These are phyloP conservation scores for Sarcodon aspratus DNA, from an alignment of 768 basidiomycete species.

Conservation along the genomic window DNA sequence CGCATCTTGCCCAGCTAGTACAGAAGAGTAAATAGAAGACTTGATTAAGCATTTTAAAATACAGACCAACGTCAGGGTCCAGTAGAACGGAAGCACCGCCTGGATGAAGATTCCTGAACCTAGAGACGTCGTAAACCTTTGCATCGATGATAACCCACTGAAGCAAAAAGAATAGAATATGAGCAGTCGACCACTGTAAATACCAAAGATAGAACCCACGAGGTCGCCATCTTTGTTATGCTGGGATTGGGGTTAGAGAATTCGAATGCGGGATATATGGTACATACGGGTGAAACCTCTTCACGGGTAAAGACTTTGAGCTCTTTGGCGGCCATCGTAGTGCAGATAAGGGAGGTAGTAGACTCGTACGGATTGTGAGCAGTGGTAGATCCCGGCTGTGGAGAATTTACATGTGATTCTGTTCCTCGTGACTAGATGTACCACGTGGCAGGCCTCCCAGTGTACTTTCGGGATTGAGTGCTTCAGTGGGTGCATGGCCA, in stretches of 20 bases:
- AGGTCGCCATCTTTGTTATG: slow-evolving; percentile 75
- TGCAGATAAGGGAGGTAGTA: background rate
- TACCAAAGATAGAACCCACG: slow-evolving; percentile 23
- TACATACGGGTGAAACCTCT: slow-evolving; percentile 58
- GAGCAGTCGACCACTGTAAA: background rate
- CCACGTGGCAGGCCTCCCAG: no score
- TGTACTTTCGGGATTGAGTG: no score
- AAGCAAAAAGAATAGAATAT: background rate
- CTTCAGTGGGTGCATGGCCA: no score
- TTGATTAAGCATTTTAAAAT: background rate
- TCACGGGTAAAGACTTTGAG: slow-evolving; percentile 45
- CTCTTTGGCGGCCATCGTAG: slow-evolving; percentile 16
- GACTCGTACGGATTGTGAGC: background rate
- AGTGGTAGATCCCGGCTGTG: no score
- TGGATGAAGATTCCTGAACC: slow-evolving; percentile 74
- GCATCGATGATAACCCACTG: slow-evolving; percentile 81
- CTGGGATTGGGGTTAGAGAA: slow-evolving; percentile 9
- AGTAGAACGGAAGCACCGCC: slow-evolving; percentile 73
- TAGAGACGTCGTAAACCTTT: slow-evolving; percentile 75
- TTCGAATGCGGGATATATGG: background rate
- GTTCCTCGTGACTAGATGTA: no score
- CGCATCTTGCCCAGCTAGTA: slow-evolving; percentile 70
- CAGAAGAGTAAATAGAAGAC: background rate
- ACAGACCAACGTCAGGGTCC: slow-evolving; percentile 65
- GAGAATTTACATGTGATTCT: no score